phyloP scores from a whole-genome alignment of 495 filamentous ascomycete species.

The Neurospora hispaniola region DNA sequence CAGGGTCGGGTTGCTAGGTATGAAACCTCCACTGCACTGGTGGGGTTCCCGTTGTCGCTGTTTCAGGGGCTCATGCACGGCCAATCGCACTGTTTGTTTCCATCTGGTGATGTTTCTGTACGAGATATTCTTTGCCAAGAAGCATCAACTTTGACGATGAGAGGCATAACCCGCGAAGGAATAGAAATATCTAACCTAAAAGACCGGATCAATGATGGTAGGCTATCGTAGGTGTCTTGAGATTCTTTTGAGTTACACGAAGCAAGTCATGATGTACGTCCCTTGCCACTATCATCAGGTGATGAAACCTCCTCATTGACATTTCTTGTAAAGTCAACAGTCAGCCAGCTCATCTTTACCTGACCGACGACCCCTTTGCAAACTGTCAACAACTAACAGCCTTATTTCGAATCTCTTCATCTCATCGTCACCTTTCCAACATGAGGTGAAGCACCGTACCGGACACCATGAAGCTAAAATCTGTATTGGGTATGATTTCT shows the following conservation, averaged over 20 bases:
- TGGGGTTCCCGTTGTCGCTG: constrained; percentile 5
- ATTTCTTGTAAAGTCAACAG: neutral
- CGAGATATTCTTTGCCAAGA: neutral
- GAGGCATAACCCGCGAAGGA: neutral
- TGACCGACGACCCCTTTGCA: neutral
- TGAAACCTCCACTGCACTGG: constrained; percentile 1
- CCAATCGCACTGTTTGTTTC: neutral
- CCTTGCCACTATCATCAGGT: no score
- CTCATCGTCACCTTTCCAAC: neutral
- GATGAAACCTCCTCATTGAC: no score
- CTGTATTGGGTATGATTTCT: neutral
- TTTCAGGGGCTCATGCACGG: constrained; percentile 6
- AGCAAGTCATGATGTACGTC: no score
- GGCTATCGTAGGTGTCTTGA: no score
- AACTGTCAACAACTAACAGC: neutral
- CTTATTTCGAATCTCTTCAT: neutral
- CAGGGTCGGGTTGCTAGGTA: neutral
- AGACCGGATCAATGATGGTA: no score
- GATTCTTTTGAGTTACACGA: no score
- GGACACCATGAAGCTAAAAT: neutral
- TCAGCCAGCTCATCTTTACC: neutral
- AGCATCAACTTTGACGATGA: neutral
- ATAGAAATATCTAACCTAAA: no score
- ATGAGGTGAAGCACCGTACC: neutral
- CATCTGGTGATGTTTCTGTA: neutral